Evolutionary conservation across 2,329 filamentous ascomycete genomes (phyloP), one percentile per base, ranked within the genome.

Genomic region (Neonectria ditissima): DNA sequence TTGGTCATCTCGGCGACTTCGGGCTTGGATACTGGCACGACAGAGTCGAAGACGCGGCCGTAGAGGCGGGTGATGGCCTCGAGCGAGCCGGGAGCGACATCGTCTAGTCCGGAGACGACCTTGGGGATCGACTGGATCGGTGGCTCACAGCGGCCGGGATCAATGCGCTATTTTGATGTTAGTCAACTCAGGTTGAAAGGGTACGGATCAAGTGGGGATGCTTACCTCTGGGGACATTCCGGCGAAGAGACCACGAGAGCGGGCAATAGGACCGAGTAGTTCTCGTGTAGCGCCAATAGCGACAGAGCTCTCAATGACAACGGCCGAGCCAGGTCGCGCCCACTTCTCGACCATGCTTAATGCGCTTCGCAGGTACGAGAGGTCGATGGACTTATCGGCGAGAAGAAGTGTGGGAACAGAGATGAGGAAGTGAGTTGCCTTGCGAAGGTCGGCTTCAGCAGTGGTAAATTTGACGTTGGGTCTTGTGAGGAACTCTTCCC

Each of bases 1-100:
- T 87, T 87, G 60, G 80, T 84, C 82, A 86, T 86, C 73, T 86
- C 84, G 2, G 84, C 85, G 1, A 86, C 83, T 67, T 87, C 85
- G 2, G 84, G 83, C 44, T 73, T 75, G 18, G 81, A 82, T 43
- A 86, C 83, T 0, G 80, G 76, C 5, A 86, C 75, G 7, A 86
- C 73, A 0, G 69, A 70, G 41, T 84, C 75, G 60, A 85, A 86
- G 1, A 81, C 80, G 3, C 68, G 69, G 3, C 74, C 74, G 70
- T 87, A 86, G 2, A 86, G 67, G 14, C 71, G 68, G 4, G 67
- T 59, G 57, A 87, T 84, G 22, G 76, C 73, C 2, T 77, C 68
- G 2, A 84, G 73, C 0, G 84, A 84, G 5, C 80, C 79, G 0
- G 82, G 79, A 0, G 77, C 76, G 1, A 82, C 65, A 57, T 83